Percentiles rank a stretch among this genome's conserved stretches.
phyloP scores from a whole-genome alignment of 2,329 filamentous ascomycete genomes.

The Colletotrichum shisoi region DNA sequence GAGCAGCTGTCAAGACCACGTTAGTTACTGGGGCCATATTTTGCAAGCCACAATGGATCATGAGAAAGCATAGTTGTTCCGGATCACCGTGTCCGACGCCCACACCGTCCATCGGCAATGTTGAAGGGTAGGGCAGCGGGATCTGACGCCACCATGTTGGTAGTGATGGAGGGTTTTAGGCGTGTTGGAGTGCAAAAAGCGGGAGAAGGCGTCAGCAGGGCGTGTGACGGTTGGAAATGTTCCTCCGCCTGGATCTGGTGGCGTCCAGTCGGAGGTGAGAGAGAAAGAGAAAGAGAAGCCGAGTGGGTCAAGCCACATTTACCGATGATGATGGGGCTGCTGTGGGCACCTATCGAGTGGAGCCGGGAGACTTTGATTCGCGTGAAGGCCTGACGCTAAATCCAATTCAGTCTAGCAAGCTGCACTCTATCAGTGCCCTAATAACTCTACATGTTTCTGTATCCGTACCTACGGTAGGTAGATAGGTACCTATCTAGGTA shows the following conservation, averaged over 20 bases:
- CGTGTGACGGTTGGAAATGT: constrained; percentile 31
- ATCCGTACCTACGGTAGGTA: no score
- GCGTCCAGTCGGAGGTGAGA: constrained; percentile 26
- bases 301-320: constrained; percentile 11
- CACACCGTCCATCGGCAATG: not conserved
- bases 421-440: no score
- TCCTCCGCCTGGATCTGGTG: constrained; percentile 17
- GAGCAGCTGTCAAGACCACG: not conserved
- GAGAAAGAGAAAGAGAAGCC: not conserved
- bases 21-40: not conserved
- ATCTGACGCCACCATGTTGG: not conserved
- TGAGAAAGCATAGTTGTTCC: constrained; percentile 10
- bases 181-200: not conserved
- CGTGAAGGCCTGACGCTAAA: constrained; percentile 3
- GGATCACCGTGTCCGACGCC: constrained; percentile 19
- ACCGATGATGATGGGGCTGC: not conserved
- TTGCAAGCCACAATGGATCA: not conserved
- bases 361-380: not conserved
- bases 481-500: no score
- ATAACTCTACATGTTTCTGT: no score
- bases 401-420: not conserved
- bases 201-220: not conserved
- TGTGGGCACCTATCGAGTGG: not conserved
- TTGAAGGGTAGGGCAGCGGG: not conserved
- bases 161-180: not conserved